Conservation (phyloP, 129 eudicot species). For the Chrysanthemum lavandulifolium region DNA sequence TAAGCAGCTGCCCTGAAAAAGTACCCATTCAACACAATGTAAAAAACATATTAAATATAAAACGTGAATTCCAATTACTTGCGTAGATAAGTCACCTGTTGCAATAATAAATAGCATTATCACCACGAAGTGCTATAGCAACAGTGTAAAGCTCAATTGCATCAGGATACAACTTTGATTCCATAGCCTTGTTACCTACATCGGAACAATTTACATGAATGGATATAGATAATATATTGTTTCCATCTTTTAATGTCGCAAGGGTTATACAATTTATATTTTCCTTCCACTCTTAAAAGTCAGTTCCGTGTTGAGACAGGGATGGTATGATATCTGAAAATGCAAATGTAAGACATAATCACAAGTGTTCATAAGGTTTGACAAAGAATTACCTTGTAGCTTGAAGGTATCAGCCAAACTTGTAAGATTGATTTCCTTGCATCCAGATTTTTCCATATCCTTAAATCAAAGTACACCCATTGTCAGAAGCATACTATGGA, state of each 20-base stretch:
- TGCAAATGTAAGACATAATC: conserved; percentile 7
- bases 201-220: conserved; percentile 14
- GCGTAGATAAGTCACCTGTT: conserved; percentile 57
- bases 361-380: not conserved
- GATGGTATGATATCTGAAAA: conserved; percentile 9
- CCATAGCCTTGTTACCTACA: conserved; percentile 85
- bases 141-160: conserved; percentile 84
- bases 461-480: conserved; percentile 15
- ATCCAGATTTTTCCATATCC: conserved; percentile 74
- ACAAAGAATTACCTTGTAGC: conserved; percentile 52
- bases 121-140: conserved; percentile 66
- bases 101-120: conserved; percentile 84
- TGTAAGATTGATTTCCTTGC: conserved; percentile 50
- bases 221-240: not conserved
- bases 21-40: conserved; percentile 13
- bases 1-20: conserved; percentile 81
- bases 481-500: too few species aligned
- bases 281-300: conserved; percentile 1
- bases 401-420: conserved; percentile 77
- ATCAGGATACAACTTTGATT: conserved; percentile 51
- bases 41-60: not conserved
- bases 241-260: not conserved
- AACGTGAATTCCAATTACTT: not conserved
- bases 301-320: conserved; percentile 11
- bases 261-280: not conserved